A percentile compares a stretch with the other conserved stretches of the same genome.
phyloP scores from a whole-genome alignment of 83 land plant genomes.

The Larix sibirica region DNA sequence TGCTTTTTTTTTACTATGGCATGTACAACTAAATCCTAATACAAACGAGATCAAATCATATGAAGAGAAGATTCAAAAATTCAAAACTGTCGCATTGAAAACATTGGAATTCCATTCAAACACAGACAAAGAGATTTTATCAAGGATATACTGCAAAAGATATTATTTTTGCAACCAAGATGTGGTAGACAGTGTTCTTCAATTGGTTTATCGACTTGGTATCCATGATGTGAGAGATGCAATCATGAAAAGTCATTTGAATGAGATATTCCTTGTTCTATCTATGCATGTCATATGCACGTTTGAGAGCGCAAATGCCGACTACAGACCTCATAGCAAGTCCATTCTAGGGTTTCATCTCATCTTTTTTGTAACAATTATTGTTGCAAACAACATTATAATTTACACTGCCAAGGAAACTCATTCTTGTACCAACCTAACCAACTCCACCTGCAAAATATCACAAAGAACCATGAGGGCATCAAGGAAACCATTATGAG shows the following conservation, averaged over 20 bases:
- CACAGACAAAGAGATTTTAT: not conserved
- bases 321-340: not conserved
- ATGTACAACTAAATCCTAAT: too few relatives aligned
- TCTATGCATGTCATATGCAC: constrained; percentile 2
- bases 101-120: not conserved
- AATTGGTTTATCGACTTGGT: not conserved
- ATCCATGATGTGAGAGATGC: constrained; percentile 9
- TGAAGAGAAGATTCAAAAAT: not conserved
- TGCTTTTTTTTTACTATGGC: too few relatives aligned
- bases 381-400: not conserved
- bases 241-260: not conserved
- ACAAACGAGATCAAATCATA: too few relatives aligned
- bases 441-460: too few relatives aligned
- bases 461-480: too few relatives aligned
- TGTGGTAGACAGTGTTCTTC: not conserved
- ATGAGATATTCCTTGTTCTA: not conserved
- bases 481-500: too few relatives aligned
- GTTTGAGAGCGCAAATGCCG: not conserved
- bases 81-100: not conserved
- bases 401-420: too few relatives aligned
- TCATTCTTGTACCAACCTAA: too few relatives aligned
- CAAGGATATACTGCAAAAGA: not conserved
- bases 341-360: not conserved
- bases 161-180: not conserved
- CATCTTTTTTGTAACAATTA: not conserved